These are phyloP conservation scores for Fusarium stilboides DNA, from an alignment of 2,329 filamentous ascomycete species.

Conservation along the genomic window DNA sequence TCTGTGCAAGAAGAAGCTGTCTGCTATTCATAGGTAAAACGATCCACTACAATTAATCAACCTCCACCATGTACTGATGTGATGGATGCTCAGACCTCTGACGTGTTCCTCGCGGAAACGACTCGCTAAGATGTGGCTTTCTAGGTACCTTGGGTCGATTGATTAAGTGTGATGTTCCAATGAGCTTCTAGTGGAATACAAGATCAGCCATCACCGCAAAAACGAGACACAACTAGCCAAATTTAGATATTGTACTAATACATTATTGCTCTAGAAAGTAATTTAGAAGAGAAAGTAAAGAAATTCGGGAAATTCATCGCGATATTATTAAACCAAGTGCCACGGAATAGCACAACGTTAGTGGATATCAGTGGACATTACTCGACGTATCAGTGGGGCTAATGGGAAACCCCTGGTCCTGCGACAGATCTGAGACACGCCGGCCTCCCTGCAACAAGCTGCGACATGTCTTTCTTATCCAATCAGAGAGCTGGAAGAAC, in stretches of 20 bases:
- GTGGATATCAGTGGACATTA: conserved; percentile 30
- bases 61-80: conserved; percentile 4
- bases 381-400: conserved; percentile 23
- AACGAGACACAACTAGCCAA: too few species aligned
- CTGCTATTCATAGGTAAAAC: conserved; percentile 34
- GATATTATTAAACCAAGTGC: too few species aligned
- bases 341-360: conserved; percentile 2
- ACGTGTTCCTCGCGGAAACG: conserved; percentile 44
- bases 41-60: conserved; percentile 33
- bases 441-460: conserved; percentile 38
- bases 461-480: conserved; percentile 19
- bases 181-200: conserved; percentile 35
- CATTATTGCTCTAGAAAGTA: too few species aligned
- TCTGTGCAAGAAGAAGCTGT: conserved; percentile 16
- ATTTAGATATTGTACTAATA: too few species aligned
- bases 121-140: conserved; percentile 24
- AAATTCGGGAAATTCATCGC: too few species aligned
- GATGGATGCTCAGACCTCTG: conserved; percentile 36
- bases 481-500: conserved; percentile 26
- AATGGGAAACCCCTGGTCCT: conserved; percentile 48
- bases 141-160: conserved; percentile 9
- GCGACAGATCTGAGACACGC: conserved; percentile 63
- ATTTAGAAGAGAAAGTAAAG: too few species aligned
- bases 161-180: conserved; percentile 30
- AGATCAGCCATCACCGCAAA: conserved; percentile 23